phyloP scores from a whole-genome alignment of 495 filamentous ascomycete species.

The Xanthoparmelia taractica region DNA sequence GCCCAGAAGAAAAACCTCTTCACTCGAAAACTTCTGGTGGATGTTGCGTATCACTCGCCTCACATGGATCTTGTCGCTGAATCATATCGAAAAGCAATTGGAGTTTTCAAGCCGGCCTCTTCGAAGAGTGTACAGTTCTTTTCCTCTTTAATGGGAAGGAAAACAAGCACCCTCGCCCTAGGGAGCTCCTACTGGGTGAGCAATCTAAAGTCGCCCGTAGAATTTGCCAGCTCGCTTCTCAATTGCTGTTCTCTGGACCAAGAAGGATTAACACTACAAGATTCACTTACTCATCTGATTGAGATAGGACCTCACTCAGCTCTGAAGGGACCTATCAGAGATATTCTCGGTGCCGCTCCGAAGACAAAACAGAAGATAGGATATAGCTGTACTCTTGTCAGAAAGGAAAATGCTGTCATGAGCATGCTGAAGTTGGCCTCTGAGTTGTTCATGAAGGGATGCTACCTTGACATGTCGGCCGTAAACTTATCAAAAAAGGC shows the following conservation, averaged over 20 bases:
- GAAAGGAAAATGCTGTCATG: constrained; percentile 20
- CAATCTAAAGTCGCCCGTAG: constrained; percentile 28
- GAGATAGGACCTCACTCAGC: constrained; percentile 54
- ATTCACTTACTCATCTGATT: constrained; percentile 21
- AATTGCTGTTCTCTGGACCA: too few species aligned
- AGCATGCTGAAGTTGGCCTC: constrained; percentile 28
- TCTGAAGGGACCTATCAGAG: constrained; percentile 39
- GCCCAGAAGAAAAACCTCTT: constrained; percentile 7
- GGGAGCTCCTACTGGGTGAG: constrained; percentile 13
- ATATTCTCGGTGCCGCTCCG: background rate
- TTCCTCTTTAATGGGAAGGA: constrained; percentile 9
- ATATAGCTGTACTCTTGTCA: background rate
- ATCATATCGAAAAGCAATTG: constrained; percentile 5
- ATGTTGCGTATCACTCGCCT: constrained; percentile 13
- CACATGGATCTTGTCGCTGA: constrained; percentile 18
- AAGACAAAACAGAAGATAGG: background rate
- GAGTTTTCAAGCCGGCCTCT: background rate
- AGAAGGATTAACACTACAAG: too few species aligned
- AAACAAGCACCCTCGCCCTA: too few species aligned
- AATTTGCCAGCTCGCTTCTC: constrained; percentile 22
- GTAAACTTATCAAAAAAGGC: constrained; percentile 24
- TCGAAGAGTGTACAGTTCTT: constrained; percentile 1
- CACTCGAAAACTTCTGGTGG: constrained; percentile 11
- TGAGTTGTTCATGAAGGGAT: constrained; percentile 27
- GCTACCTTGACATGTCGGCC: constrained; percentile 24